Evolutionary conservation across 306 rosid species (phyloP), one percentile per base, ranked within the genome.

Genomic region (Cicer bijugum): DNA sequence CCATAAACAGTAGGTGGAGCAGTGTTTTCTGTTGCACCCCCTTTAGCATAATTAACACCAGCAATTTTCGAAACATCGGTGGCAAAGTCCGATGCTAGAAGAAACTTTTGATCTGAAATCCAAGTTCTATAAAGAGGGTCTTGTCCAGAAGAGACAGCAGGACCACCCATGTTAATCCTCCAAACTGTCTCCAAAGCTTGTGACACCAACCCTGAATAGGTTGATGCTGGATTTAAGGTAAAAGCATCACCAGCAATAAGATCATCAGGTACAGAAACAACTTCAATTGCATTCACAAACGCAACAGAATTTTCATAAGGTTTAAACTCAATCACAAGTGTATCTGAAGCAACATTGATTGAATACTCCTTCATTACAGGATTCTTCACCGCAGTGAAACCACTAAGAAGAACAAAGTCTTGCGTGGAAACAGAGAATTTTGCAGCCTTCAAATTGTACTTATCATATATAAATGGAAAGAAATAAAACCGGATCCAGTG

Each of bases 151-250:
- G 88, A 63, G 43, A 93, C 81, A 9, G 12, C 57, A 9, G 92
- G 89, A 50, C 97, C 97, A 55, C 98, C 98, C 98, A 93, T 89
- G 81, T 93, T 93, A 71, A 93, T 85, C 86, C 98, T 86, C 85
- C 83, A 84, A 76, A 87, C 88, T 20, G 97, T 93, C 87, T 91
- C 91, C 56, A 91, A 42, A 12, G 97, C 86, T 74, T 74, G 80
- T 19, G 56, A 17, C 52, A 17, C 67, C 86, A 93, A 56, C 40
- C 90, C 92, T 15, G 82, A 60, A 48, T 76, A 85, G 1, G 42
- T 2, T 17, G 45, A 77, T 3, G 19, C 3, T 48, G 89, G 77
- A 47, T 59, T 72, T 39, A 75, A 45, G 8, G 23, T 3, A 1
- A 0, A 0, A 60, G 83, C 92, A 67, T 65, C 88, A 50, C 88